Evolutionary conservation across 106 monocot genomes (phyloP).

Genomic region (Triglochin maritima): DNA sequence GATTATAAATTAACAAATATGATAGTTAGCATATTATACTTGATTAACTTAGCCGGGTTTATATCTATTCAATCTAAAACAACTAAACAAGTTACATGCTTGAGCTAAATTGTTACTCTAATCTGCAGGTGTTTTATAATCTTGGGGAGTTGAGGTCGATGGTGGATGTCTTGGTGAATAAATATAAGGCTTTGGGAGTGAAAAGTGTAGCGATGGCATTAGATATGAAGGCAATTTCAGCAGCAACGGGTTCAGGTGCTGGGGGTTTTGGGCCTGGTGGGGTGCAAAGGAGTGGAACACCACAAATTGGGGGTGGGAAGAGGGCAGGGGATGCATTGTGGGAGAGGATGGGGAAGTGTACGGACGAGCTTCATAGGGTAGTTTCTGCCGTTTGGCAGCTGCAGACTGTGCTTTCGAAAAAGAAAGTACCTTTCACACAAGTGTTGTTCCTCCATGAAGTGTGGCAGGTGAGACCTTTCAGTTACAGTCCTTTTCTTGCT

Average conservation of each 20-base stretch:
- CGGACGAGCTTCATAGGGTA: conserved; percentile 74
- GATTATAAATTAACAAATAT: too few species aligned
- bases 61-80: too few species aligned
- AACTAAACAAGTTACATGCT: too few species aligned
- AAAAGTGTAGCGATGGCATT: conserved; percentile 65
- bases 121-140: conserved; percentile 95
- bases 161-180: conserved; percentile 56
- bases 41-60: too few species aligned
- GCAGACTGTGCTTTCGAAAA: conserved; percentile 78
- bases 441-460: conserved; percentile 90
- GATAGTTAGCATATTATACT: too few species aligned
- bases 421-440: conserved; percentile 85
- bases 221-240: conserved; percentile 90
- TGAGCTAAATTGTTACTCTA: not conserved
- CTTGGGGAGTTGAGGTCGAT: conserved; percentile 73
- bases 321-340: conserved; percentile 71
- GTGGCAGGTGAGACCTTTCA: conserved; percentile 57
- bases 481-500: not conserved
- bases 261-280: conserved; percentile 54
- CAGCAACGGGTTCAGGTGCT: not conserved
- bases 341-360: conserved; percentile 84
- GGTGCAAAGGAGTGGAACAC: conserved; percentile 82
- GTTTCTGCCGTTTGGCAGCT: conserved; percentile 86
- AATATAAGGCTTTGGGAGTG: conserved; percentile 59
- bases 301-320: conserved; percentile 77